Evolutionary conservation across 78 protist genomes (phyloP).

Genomic region (Dictyostelium brefeldianum): DNA sequence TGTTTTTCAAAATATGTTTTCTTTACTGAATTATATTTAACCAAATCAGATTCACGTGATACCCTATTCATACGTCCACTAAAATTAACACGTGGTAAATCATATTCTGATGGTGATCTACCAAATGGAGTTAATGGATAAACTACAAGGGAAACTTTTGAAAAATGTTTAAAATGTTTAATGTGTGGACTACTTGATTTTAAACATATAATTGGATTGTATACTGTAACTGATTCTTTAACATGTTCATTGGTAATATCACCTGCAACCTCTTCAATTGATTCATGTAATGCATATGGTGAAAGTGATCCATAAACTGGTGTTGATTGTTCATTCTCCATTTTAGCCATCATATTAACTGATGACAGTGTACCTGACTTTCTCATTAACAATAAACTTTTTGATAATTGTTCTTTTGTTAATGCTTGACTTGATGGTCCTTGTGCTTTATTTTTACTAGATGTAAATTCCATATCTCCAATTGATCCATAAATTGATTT

Average conservation of each 20-base stretch:
- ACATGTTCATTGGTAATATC: neutral
- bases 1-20: slow-evolving; percentile 9
- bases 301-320: slow-evolving; percentile 65
- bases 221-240: neutral
- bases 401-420: neutral
- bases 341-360: slow-evolving; percentile 73
- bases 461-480: slow-evolving; percentile 18
- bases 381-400: slow-evolving; percentile 52
- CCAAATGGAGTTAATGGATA: slow-evolving; percentile 68
- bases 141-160: slow-evolving; percentile 48
- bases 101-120: slow-evolving; percentile 45
- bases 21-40: neutral
- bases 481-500: slow-evolving; percentile 12
- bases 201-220: slow-evolving; percentile 21
- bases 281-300: slow-evolving; percentile 22
- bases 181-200: slow-evolving; percentile 22
- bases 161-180: slow-evolving; percentile 61
- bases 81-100: slow-evolving; percentile 36
- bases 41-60: neutral
- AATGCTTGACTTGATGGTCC: slow-evolving; percentile 51
- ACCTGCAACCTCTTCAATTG: neutral
- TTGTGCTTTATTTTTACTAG: neutral
- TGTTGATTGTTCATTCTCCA: slow-evolving; percentile 27
- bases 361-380: slow-evolving; percentile 70
- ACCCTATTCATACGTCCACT: slow-evolving; percentile 16